phyloP scores from a whole-genome alignment of 1,284 basidiomycete species.

The Ustilago trichophora region DNA sequence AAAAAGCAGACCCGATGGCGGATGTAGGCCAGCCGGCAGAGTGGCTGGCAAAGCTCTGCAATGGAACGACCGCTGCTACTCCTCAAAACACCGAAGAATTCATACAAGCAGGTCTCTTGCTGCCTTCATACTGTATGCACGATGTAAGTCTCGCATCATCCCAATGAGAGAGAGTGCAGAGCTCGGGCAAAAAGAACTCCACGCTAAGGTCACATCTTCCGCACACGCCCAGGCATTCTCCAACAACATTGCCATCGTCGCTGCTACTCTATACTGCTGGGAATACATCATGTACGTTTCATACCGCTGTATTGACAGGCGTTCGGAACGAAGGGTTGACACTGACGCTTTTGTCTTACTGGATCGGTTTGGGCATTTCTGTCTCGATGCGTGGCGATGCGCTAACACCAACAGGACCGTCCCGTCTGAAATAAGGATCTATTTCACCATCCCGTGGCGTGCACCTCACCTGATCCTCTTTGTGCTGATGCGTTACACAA shows the following conservation, averaged over 20 bases:
- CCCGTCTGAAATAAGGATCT: constrained; percentile 20
- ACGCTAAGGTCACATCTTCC: not conserved
- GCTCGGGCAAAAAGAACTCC: too few relatives aligned
- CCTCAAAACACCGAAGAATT: not conserved
- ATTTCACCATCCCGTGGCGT: constrained; percentile 14
- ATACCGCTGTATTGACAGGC: too few relatives aligned
- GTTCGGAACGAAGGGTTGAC: too few relatives aligned
- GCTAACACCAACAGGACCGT: constrained; percentile 18
- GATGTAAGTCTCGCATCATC: constrained; percentile 23
- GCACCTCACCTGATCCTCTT: constrained; percentile 51
- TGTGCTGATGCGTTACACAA: constrained; percentile 46
- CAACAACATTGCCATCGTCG: constrained; percentile 21
- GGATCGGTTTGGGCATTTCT: too few relatives aligned
- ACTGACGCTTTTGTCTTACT: too few relatives aligned
- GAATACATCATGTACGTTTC: constrained; percentile 34
- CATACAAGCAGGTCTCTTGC: not conserved
- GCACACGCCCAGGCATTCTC: not conserved
- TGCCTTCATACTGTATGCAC: constrained; percentile 6
- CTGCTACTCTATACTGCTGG: constrained; percentile 31
- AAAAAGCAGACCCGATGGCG: constrained; percentile 4
- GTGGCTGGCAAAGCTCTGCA: constrained; percentile 12
- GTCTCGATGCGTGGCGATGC: too few relatives aligned
- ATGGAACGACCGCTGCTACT: not conserved
- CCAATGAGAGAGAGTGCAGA: too few relatives aligned
- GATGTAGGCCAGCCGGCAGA: not conserved